A percentile compares a stretch with the other conserved stretches of the same genome.
Conservation (phyloP, 768 basidiomycete species). For the Tricholoma terreum region DNA sequence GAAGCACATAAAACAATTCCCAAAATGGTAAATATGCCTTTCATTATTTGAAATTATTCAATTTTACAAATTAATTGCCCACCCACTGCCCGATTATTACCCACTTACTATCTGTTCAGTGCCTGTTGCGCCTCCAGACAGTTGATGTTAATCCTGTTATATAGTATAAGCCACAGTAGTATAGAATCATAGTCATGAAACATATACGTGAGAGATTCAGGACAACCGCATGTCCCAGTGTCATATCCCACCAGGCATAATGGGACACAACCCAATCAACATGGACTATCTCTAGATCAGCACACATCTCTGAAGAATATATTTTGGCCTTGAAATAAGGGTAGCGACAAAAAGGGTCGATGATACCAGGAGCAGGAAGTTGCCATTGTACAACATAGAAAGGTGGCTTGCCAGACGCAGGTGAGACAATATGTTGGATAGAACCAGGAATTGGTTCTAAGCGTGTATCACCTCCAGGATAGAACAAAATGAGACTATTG, state of each 20-base stretch:
- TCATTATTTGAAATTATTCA: no score
- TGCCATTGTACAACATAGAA: slow-evolving; percentile 14
- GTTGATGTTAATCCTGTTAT: not conserved
- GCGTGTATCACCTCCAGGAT: slow-evolving; percentile 10
- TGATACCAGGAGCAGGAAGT: not conserved
- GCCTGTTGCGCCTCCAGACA: not conserved
- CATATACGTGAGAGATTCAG: slow-evolving; percentile 11
- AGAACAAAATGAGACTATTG: slow-evolving; percentile 23
- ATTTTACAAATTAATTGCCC: not conserved
- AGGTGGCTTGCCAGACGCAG: not conserved
- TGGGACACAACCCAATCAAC: slow-evolving; percentile 19
- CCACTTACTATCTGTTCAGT: not conserved
- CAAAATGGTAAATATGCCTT: no score
- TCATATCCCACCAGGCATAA: slow-evolving; percentile 16
- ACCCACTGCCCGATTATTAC: not conserved
- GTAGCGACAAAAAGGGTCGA: slow-evolving; percentile 17
- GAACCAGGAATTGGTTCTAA: slow-evolving; percentile 12
- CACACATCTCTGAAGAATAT: slow-evolving; percentile 14
- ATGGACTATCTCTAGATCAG: slow-evolving; percentile 11
- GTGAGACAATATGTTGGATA: slow-evolving; percentile 18
- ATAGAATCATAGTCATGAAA: not conserved
- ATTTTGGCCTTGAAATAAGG: slow-evolving; percentile 18
- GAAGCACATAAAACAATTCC: no score
- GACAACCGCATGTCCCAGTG: slow-evolving; percentile 8
- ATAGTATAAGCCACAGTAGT: not conserved